A percentile compares a stretch with the other conserved stretches of the same genome.
Evolutionary conservation across 1,139 yeast genomes (phyloP).

Genomic region (Saccharomyces hybrid): DNA sequence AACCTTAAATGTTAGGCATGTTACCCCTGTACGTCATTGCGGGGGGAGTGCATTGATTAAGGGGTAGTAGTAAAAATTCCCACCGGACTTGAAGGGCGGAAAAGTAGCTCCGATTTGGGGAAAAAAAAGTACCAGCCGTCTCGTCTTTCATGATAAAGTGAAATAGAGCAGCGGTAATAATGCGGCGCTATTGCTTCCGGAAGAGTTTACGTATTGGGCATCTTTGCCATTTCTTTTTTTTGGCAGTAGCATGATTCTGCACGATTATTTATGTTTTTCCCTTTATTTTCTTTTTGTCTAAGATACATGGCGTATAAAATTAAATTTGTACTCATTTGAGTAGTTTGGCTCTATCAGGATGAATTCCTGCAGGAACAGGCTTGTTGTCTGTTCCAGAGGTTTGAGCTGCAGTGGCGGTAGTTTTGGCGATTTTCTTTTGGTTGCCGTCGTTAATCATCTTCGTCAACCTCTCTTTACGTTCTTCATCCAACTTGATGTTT

Average conservation of each 20-base stretch:
- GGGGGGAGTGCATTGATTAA: background rate
- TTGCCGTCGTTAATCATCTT: conserved; percentile 26
- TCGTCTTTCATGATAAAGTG: background rate
- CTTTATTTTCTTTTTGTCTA: background rate
- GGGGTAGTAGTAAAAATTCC: background rate
- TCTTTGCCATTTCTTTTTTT: background rate
- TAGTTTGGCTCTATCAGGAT: conserved; percentile 30
- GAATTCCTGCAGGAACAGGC: conserved; percentile 16
- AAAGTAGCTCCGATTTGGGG: background rate
- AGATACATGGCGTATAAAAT: background rate
- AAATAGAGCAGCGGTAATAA: background rate
- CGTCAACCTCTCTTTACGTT: conserved; percentile 47
- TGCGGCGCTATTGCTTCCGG: background rate
- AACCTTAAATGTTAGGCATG: no score
- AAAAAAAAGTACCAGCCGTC: background rate
- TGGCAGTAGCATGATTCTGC: background rate
- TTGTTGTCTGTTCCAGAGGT: conserved; percentile 4
- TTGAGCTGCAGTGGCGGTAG: conserved; percentile 5
- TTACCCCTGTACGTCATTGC: background rate
- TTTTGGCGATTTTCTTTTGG: conserved; percentile 12
- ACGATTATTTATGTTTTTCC: background rate
- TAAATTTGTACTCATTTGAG: conserved; percentile 10
- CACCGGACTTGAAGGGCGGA: background rate
- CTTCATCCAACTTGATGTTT: conserved; percentile 64
- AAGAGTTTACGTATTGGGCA: background rate